These are phyloP conservation scores for Pseudonectria foliicola DNA, from an alignment of 2,329 filamentous ascomycete genomes.

Conservation along the genomic window DNA sequence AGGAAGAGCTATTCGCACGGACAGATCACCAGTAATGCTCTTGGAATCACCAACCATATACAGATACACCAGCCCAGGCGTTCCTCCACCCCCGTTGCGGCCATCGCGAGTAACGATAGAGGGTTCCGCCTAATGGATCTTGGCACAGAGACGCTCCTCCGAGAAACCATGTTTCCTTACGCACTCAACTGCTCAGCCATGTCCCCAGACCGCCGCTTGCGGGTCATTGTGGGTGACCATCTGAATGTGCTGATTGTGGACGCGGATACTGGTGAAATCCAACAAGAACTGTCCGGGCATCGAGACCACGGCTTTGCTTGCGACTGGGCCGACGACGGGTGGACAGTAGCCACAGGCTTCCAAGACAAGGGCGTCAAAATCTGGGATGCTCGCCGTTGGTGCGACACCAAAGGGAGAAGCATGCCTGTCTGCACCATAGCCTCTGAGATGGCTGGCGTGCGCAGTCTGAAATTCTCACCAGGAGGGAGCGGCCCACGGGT, in stretches of 20 bases:
- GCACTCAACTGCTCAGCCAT: conserved; percentile 68
- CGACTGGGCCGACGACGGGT: conserved; percentile 72
- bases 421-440: conserved; percentile 47
- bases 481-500: conserved; percentile 59
- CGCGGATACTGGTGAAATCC: conserved; percentile 55
- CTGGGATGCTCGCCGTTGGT: conserved; percentile 70
- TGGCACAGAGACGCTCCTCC: conserved; percentile 50
- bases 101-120: conserved; percentile 57
- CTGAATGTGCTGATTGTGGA: conserved; percentile 59
- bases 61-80: conserved; percentile 48
- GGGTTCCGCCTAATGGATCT: conserved; percentile 54
- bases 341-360: conserved; percentile 68
- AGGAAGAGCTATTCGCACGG: conserved; percentile 33
- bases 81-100: conserved; percentile 45
- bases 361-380: conserved; percentile 68
- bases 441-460: conserved; percentile 61
- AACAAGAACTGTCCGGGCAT: conserved; percentile 55
- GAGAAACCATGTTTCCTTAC: conserved; percentile 45
- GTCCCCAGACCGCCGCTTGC: conserved; percentile 63
- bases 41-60: conserved; percentile 59
- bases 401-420: conserved; percentile 40
- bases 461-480: conserved; percentile 66
- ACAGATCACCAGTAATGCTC: conserved; percentile 39
- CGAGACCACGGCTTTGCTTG: conserved; percentile 68
- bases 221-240: conserved; percentile 66